Conservation (phyloP, 2,329 filamentous ascomycete genomes). For the Claviceps sp. region DNA sequence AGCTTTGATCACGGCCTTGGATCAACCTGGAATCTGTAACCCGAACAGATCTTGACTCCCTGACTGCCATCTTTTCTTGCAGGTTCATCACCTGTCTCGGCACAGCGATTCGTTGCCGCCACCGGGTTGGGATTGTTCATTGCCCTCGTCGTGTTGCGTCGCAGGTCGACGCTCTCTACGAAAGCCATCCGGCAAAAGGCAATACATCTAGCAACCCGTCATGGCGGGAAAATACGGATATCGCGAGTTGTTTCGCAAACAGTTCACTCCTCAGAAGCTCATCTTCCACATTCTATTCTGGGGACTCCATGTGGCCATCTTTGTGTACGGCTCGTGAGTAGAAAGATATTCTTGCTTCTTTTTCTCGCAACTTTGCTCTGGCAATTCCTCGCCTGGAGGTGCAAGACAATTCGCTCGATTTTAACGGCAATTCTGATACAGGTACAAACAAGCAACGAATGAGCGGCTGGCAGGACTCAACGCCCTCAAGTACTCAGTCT, state of each 20-base stretch:
- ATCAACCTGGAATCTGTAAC: background rate
- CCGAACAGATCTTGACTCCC: background rate
- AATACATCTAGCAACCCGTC: background rate
- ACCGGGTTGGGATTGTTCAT: background rate
- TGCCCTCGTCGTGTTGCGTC: constrained; percentile 23
- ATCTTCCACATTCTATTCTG: constrained; percentile 74
- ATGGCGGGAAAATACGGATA: constrained; percentile 29
- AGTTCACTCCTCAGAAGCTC: constrained; percentile 58
- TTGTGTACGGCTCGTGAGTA: constrained; percentile 71
- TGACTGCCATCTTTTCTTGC: background rate
- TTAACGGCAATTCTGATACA: constrained; percentile 20
- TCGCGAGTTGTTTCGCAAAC: constrained; percentile 38
- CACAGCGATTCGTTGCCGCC: background rate
- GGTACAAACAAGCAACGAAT: constrained; percentile 66
- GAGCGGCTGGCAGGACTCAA: constrained; percentile 63
- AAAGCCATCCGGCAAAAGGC: background rate
- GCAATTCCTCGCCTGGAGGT: too few species aligned
- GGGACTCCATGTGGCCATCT: constrained; percentile 64
- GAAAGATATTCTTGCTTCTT: background rate
- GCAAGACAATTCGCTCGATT: background rate
- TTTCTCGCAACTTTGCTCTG: too few species aligned
- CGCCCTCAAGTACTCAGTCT: constrained; percentile 73
- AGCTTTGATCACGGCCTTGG: constrained; percentile 2
- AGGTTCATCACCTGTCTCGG: background rate
- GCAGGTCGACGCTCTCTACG: constrained; percentile 38